These are phyloP conservation scores for Calcarisporium arbuscula DNA, from an alignment of 2,329 filamentous ascomycete species.

Conservation along the genomic window DNA sequence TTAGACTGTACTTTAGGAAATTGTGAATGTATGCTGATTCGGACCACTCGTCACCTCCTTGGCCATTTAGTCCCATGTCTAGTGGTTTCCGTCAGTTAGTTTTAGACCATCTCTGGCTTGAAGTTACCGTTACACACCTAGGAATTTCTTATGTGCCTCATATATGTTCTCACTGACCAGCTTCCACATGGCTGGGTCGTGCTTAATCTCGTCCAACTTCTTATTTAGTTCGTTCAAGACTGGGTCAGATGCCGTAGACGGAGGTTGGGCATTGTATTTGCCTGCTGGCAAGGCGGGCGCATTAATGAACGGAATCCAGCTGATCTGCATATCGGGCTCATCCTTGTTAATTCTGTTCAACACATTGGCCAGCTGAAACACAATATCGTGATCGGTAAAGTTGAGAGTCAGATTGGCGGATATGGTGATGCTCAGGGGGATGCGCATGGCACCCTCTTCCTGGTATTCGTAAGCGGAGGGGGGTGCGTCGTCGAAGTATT, in stretches of 20 bases:
- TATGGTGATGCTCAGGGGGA: slow-evolving; percentile 47
- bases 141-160: slow-evolving; percentile 36
- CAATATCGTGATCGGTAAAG: slow-evolving; percentile 57
- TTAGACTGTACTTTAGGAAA: slow-evolving; percentile 45
- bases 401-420: slow-evolving; percentile 48
- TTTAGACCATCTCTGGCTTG: too few relatives aligned
- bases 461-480: slow-evolving; percentile 61
- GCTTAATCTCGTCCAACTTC: slow-evolving; percentile 28
- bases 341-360: slow-evolving; percentile 56
- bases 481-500: slow-evolving; percentile 52
- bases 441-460: slow-evolving; percentile 61
- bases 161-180: slow-evolving; percentile 38
- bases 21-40: slow-evolving; percentile 58
- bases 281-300: too few relatives aligned
- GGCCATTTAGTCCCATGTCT: slow-evolving; percentile 28
- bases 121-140: too few relatives aligned
- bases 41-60: slow-evolving; percentile 56
- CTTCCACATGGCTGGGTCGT: slow-evolving; percentile 26
- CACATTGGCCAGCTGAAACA: slow-evolving; percentile 55
- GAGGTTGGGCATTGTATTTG: too few relatives aligned
- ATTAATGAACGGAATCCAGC: too few relatives aligned
- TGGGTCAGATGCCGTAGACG: too few relatives aligned
- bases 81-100: too few relatives aligned
- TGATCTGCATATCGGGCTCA: too few relatives aligned
- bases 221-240: slow-evolving; percentile 25